phyloP scores from a whole-genome alignment of 495 filamentous ascomycete species.

The Talaromyces ruber region DNA sequence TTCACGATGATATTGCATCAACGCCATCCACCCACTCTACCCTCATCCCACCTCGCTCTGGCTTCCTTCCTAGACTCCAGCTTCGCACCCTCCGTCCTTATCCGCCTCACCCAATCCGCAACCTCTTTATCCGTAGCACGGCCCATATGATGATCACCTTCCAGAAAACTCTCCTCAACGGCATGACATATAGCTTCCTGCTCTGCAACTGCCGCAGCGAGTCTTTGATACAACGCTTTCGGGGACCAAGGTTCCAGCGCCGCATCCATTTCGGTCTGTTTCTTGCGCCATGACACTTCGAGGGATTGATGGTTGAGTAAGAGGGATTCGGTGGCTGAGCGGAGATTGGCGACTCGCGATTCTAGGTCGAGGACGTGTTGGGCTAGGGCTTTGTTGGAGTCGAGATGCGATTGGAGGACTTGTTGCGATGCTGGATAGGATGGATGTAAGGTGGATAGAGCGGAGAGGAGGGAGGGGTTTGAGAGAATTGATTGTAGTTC shows the following conservation, averaged over 20 bases:
- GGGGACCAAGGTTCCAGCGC: slow-evolving; percentile 80
- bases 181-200: slow-evolving; percentile 75
- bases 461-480: slow-evolving; percentile 48
- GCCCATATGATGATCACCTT: slow-evolving; percentile 42
- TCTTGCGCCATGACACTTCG: slow-evolving; percentile 82
- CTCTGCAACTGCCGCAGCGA: slow-evolving; percentile 67
- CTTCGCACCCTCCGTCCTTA: slow-evolving; percentile 65
- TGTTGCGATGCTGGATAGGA: slow-evolving; percentile 43
- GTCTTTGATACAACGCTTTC: slow-evolving; percentile 69
- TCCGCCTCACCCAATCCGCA: slow-evolving; percentile 71
- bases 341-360: slow-evolving; percentile 50
- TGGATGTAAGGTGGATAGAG: slow-evolving; percentile 54
- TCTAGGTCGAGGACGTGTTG: slow-evolving; percentile 61
- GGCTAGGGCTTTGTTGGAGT: slow-evolving; percentile 55
- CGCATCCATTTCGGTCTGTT: slow-evolving; percentile 79
- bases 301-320: slow-evolving; percentile 76
- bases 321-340: slow-evolving; percentile 63
- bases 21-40: slow-evolving; percentile 86
- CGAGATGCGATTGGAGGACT: slow-evolving; percentile 48
- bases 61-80: slow-evolving; percentile 70
- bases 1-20: slow-evolving; percentile 28
- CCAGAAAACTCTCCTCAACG: slow-evolving; percentile 85
- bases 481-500: slow-evolving; percentile 62
- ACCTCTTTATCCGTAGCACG: slow-evolving; percentile 68
- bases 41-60: slow-evolving; percentile 90